Evolutionary conservation across 345 rosid species (phyloP).

Genomic region (Gossypium arboreum): DNA sequence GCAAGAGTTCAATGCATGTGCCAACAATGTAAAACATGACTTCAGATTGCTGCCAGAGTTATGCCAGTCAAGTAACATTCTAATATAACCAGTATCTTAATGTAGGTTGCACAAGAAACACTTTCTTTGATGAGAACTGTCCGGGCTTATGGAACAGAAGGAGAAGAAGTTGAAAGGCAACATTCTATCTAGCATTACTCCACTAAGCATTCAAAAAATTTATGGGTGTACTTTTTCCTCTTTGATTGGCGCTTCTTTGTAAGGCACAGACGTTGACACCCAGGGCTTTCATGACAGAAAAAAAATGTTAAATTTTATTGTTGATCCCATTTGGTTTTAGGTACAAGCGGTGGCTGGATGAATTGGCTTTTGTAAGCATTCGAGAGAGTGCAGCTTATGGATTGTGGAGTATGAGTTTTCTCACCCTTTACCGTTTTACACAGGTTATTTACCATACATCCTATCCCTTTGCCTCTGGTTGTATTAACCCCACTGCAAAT

Average conservation of each 20-base stretch:
- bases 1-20: conserved; percentile 44
- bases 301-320: not conserved
- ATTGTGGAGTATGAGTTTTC: conserved; percentile 45
- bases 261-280: not conserved
- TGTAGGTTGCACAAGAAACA: conserved; percentile 51
- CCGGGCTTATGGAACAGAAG: conserved; percentile 43
- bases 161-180: conserved; percentile 48
- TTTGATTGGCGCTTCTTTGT: not conserved
- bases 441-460: conserved; percentile 32
- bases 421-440: conserved; percentile 38
- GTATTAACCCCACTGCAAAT: not conserved
- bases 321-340: conserved; percentile 27
- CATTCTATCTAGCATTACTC: conserved; percentile 19
- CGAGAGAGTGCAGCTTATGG: conserved; percentile 42
- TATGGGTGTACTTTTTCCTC: conserved; percentile 3
- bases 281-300: not conserved
- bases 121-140: conserved; percentile 43
- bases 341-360: conserved; percentile 46
- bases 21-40: conserved; percentile 35
- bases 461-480: conserved; percentile 3
- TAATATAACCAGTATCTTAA: conserved; percentile 7
- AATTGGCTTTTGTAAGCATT: conserved; percentile 32
- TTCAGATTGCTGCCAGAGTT: not conserved
- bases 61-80: conserved; percentile 9
- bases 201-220: conserved; percentile 8